Conservation (phyloP, 1,139 yeast species). For the Tardiomyces digboiensis region DNA sequence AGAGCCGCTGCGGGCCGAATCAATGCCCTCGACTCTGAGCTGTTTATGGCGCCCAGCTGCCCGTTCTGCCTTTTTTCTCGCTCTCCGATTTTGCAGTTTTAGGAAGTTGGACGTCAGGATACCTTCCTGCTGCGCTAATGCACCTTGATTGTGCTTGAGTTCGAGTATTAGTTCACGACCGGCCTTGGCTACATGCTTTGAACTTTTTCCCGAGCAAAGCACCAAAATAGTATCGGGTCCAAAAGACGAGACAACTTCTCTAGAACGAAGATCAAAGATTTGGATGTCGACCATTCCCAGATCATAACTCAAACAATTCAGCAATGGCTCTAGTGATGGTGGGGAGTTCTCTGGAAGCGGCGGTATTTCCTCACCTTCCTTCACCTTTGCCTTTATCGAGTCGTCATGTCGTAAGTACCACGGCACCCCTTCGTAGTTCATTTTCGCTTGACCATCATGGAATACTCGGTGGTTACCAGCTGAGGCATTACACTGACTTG, state of each 20-base stretch:
- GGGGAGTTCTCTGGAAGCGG: constrained; percentile 56
- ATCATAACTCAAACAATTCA: constrained; percentile 41
- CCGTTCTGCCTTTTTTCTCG: constrained; percentile 43
- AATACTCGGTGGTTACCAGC: too few species aligned
- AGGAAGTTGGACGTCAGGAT: constrained; percentile 50
- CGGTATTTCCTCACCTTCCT: constrained; percentile 23
- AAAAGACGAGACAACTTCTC: constrained; percentile 36
- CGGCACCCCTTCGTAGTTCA: constrained; percentile 27
- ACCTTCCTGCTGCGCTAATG: constrained; percentile 59
- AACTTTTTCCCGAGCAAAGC: constrained; percentile 70
- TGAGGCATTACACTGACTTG: too few species aligned
- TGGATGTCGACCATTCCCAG: constrained; percentile 56
- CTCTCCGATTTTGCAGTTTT: constrained; percentile 51
- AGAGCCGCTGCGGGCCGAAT: constrained; percentile 1
- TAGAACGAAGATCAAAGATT: constrained; percentile 47
- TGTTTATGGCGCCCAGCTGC: background rate
- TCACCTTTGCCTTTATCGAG: background rate
- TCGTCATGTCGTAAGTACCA: constrained; percentile 50
- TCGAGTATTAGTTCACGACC: constrained; percentile 44
- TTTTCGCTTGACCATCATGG: too few species aligned
- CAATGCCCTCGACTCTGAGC: background rate
- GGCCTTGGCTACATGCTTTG: constrained; percentile 67
- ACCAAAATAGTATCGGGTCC: constrained; percentile 40
- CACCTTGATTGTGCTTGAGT: constrained; percentile 35
- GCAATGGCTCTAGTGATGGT: constrained; percentile 33